Conservation (phyloP, 208 protist species). For the Acanthamoeba sp. region DNA sequence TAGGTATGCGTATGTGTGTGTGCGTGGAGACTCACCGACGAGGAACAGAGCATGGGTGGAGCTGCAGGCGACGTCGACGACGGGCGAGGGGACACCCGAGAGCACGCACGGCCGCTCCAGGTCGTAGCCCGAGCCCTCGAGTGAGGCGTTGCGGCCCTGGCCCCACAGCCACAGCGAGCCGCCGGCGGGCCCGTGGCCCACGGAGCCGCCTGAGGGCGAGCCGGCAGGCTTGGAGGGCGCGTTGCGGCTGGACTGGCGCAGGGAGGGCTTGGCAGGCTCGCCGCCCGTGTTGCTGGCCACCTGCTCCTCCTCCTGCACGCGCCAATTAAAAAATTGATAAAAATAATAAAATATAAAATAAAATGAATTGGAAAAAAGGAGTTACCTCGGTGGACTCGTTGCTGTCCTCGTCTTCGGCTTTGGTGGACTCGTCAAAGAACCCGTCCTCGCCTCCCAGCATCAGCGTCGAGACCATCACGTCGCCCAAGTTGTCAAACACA, state of each 20-base stretch:
- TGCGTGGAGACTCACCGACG: not conserved
- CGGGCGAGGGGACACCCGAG: not conserved
- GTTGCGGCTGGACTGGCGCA: not conserved
- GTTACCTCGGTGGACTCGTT: constrained; percentile 15
- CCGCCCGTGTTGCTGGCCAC: not conserved
- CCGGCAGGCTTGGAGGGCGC: not conserved
- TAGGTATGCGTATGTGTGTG: too few relatives aligned
- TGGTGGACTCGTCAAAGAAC: constrained; percentile 21
- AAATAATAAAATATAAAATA: not conserved
- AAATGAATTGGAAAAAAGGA: not conserved
- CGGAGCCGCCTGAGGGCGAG: not conserved
- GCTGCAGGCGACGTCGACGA: constrained; percentile 71
- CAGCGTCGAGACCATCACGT: constrained; percentile 75
- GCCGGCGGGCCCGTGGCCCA: not conserved
- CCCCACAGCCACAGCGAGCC: constrained; percentile 68
- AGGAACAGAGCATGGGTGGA: constrained; percentile 44
- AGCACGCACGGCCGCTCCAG: constrained; percentile 2
- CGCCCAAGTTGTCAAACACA: constrained; percentile 69
- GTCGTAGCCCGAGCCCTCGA: constrained; percentile 40
- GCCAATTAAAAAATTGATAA: too few relatives aligned
- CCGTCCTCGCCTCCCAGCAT: constrained; percentile 48
- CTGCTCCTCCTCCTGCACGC: not conserved
- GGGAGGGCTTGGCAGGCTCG: not conserved
- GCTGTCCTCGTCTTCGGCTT: constrained; percentile 23
- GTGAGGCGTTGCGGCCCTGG: constrained; percentile 34